Conservation (phyloP, 108 stramenopile species). For the Skeletonema costatum region DNA sequence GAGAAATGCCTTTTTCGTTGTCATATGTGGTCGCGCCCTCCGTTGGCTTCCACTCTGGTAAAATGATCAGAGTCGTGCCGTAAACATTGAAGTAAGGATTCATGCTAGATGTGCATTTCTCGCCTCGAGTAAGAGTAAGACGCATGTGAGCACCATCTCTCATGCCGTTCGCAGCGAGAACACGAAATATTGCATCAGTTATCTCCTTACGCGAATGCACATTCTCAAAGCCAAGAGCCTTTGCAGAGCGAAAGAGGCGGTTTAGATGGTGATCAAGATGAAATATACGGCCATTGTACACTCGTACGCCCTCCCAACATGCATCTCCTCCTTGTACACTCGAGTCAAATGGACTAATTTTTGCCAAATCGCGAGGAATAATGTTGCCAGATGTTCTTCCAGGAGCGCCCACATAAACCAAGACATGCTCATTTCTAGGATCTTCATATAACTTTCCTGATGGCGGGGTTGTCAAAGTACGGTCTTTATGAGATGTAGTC, state of each 20-base stretch:
- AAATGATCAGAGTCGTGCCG: conserved; percentile 89
- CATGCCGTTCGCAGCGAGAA: conserved; percentile 94
- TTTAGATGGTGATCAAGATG: conserved; percentile 86
- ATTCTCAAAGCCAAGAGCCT: conserved; percentile 88
- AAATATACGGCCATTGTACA: conserved; percentile 86
- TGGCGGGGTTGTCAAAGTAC: conserved; percentile 55
- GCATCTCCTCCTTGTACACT: conserved; percentile 95
- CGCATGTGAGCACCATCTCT: conserved; percentile 91
- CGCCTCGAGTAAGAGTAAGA: conserved; percentile 89
- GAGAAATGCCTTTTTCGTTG: conserved; percentile 78
- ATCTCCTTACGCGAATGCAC: conserved; percentile 82
- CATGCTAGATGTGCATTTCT: conserved; percentile 89
- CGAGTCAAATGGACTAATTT: conserved; percentile 88
- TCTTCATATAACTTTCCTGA: conserved; percentile 74
- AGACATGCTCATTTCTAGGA: conserved; percentile 81
- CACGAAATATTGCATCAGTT: conserved; percentile 86
- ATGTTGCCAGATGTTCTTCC: conserved; percentile 52
- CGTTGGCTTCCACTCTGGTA: conserved; percentile 92
- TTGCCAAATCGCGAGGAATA: conserved; percentile 70
- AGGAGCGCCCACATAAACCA: conserved; percentile 86
- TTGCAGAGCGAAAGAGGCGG: conserved; percentile 86
- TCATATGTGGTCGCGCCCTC: conserved; percentile 91
- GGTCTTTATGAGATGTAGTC: conserved; percentile 44
- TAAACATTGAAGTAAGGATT: conserved; percentile 94
- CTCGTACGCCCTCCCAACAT: conserved; percentile 84